Evolutionary conservation across 192 early-diverging fungal species (phyloP).

Genomic region (Linnemannia zychae): DNA sequence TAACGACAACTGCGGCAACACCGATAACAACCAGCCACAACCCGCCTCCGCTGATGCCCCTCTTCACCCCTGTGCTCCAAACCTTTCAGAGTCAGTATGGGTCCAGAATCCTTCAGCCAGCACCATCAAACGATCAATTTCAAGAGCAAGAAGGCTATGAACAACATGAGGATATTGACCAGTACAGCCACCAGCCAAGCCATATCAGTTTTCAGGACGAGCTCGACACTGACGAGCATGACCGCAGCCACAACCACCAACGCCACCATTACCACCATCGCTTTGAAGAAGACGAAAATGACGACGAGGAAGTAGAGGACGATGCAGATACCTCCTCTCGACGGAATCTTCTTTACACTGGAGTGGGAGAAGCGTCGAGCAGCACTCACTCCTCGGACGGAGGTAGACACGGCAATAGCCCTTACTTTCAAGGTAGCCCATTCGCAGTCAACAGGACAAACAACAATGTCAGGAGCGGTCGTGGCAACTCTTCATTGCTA

Average conservation of each 20-base stretch:
- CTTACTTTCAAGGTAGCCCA: slow-evolving; percentile 21
- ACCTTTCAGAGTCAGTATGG: slow-evolving; percentile 49
- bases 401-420: not conserved
- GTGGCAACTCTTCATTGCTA: not conserved
- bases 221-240: slow-evolving; percentile 4
- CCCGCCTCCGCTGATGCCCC: slow-evolving; percentile 44
- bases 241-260: not conserved
- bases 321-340: slow-evolving; percentile 10
- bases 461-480: not conserved
- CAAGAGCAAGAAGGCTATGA: not conserved
- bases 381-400: not conserved
- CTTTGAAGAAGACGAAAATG: slow-evolving; percentile 12
- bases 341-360: slow-evolving; percentile 21
- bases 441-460: slow-evolving; percentile 11
- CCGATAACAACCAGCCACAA: not conserved
- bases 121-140: slow-evolving; percentile 1
- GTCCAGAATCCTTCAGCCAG: slow-evolving; percentile 26
- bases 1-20: not conserved
- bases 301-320: slow-evolving; percentile 11
- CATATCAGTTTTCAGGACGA: slow-evolving; percentile 21
- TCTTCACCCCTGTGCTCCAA: slow-evolving; percentile 52
- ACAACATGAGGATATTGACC: not conserved
- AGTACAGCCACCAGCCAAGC: not conserved
- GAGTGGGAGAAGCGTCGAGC: not conserved
- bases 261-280: slow-evolving; percentile 3